Base-by-base conservation (phyloP, 208 protist genomes). In the Acanthamoeba castellanii region DNA sequence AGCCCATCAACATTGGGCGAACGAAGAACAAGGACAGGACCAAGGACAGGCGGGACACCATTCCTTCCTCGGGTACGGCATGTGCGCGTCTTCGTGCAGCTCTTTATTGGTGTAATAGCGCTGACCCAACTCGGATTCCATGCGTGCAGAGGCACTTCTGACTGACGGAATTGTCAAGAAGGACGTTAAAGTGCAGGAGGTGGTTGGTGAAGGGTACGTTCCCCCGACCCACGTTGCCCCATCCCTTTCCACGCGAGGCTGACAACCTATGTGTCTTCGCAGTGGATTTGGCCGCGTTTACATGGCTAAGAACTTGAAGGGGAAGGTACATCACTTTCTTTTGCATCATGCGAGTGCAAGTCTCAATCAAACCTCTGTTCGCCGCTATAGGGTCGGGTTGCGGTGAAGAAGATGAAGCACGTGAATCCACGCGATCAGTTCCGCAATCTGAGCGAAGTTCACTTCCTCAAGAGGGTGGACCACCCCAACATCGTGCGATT, bases 401-500 rank as follows among this genome's bases (percentile, higher is more conserved):
- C 92, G 18, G 61, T 94, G 34, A 94, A 94, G 92, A 94, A 94
- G 92, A 94, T 94, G 92, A 82, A 82, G 52, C 92, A 94, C 42
- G 47, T 87, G 9, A 87, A 94, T 37, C 72, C 68, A 16, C 70
- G 92, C 16, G 68, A 82, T 34, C 68, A 94, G 92, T 87, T 70
- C 45, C 70, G 92, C 70, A 94, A 94, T 50, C 55, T 94, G 72
- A 94, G 55, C 72, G 92, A 94, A 47, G 74, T 94, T 22, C 32
- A 94, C 50, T 94, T 94, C 72, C 76, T 94, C 55, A 64, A 32
- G 37, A 18, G 92, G 52, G 55, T 64, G 52, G 74, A 94, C 42
- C 92, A 94, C 30, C 92, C 92, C 27, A 94, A 94, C 32, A 94
- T 94, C 55, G 92, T 94, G 3, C 59, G 47, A 45, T 94, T 87